phyloP scores from a whole-genome alignment of 495 filamentous ascomycete genomes.

The Penicillium paxilli region DNA sequence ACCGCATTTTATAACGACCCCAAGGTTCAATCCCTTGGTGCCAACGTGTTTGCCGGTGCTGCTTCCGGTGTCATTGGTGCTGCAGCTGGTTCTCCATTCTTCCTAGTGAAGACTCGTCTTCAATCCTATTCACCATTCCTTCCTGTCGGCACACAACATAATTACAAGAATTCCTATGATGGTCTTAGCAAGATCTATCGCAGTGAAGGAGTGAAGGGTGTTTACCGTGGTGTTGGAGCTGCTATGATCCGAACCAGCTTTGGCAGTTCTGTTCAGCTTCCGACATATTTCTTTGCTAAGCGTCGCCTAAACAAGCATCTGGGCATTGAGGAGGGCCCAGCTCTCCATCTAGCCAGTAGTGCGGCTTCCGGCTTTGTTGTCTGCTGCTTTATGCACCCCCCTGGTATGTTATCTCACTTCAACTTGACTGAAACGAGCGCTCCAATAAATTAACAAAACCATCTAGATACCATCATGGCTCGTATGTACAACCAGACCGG shows the following conservation, averaged over 20 bases:
- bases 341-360: conserved; percentile 84
- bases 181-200: conserved; percentile 76
- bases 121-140: conserved; percentile 94
- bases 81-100: conserved; percentile 90
- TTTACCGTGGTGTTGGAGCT: conserved; percentile 87
- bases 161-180: conserved; percentile 82
- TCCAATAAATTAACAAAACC: no score
- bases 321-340: conserved; percentile 88
- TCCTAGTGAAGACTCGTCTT: conserved; percentile 95
- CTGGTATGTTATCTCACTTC: conserved; percentile 54
- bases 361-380: conserved; percentile 93
- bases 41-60: conserved; percentile 93
- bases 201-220: conserved; percentile 72
- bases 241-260: conserved; percentile 98
- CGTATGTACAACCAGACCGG: conserved; percentile 99
- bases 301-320: conserved; percentile 74
- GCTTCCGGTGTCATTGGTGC: conserved; percentile 87
- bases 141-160: conserved; percentile 93
- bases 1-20: conserved; percentile 67
- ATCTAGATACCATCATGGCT: conserved; percentile 94
- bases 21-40: conserved; percentile 72
- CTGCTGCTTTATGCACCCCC: conserved; percentile 97
- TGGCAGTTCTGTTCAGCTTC: conserved; percentile 90
- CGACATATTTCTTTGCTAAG: conserved; percentile 98
- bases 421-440: no score